These are phyloP conservation scores for Tylopilus plumbeoviolaceoides DNA, from an alignment of 768 basidiomycete genomes.

Conservation along the genomic window DNA sequence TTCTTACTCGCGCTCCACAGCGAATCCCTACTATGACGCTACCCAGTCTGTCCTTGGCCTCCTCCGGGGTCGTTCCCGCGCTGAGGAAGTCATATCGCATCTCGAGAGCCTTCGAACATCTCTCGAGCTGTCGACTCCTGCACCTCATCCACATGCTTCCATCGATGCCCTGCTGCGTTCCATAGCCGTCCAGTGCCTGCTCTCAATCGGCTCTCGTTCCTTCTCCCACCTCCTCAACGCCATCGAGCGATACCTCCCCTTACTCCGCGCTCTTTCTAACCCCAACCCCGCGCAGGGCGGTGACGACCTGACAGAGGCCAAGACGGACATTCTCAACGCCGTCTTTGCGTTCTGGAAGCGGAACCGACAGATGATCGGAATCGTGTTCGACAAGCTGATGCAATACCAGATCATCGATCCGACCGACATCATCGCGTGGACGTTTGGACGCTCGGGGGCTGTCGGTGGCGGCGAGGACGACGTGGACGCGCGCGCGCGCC, in stretches of 20 bases:
- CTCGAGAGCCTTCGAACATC: slow-evolving; percentile 66
- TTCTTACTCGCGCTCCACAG: slow-evolving; percentile 36
- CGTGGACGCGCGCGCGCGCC: slow-evolving; percentile 23
- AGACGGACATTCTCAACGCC: slow-evolving; percentile 66
- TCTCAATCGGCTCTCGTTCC: slow-evolving; percentile 89
- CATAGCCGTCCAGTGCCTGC: slow-evolving; percentile 81
- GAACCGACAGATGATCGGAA: slow-evolving; percentile 81
- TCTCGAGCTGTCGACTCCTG: slow-evolving; percentile 49
- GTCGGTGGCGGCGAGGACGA: slow-evolving; percentile 34
- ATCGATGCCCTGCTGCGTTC: slow-evolving; percentile 67
- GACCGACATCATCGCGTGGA: slow-evolving; percentile 83
- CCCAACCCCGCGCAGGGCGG: slow-evolving; percentile 10
- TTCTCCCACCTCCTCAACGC: slow-evolving; percentile 98
- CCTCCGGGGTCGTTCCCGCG: slow-evolving; percentile 75
- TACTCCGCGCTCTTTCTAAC: slow-evolving; percentile 60
- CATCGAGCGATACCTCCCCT: slow-evolving; percentile 86
- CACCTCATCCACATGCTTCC: slow-evolving; percentile 48
- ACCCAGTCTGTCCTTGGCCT: slow-evolving; percentile 75
- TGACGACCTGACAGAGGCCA: slow-evolving; percentile 50
- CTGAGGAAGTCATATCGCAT: slow-evolving; percentile 74
- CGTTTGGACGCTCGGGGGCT: slow-evolving; percentile 55
- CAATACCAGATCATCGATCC: slow-evolving; percentile 98
- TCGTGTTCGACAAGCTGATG: slow-evolving; percentile 97
- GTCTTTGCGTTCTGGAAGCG: slow-evolving; percentile 78
- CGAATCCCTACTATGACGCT: slow-evolving; percentile 73